Base-by-base conservation (phyloP, 305 asterid genomes). In the Ilex paraguariensis region DNA sequence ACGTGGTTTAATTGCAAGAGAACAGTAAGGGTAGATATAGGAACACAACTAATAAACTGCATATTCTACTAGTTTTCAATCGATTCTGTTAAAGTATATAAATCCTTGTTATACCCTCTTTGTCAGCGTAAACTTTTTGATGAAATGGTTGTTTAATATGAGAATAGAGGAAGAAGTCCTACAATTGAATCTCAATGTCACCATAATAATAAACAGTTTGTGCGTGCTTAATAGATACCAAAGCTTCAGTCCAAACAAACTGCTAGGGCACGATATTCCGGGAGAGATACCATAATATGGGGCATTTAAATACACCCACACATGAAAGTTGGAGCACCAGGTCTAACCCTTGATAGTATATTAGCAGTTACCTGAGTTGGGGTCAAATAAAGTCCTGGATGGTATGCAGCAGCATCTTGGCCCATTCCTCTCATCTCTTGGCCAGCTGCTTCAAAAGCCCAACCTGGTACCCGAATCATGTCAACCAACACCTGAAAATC, bases 371-470 rank as follows among this genome's bases (percentile, higher is more conserved):
- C 98, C 98, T 92, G 97, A 32, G 96, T 95, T 14, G 88, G 72
- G 56, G 96, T 92, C 77, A 92, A 76, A 82, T 87, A 92, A 60
- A 87, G 81, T 44, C 98, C 98, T 0, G 98, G 98, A 60, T 84
- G 93, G 71, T 81, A 92, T 11, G 85, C 75, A 71, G 94, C 85
- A 54, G 96, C 84, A 75, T 87, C 97, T 74, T 81, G 96, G 54
- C 87, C 97, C 87, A 92, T 87, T 32, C 84, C 96, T 76, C 97
- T 84, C 96, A 87, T 75, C 81, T 92, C 97, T 69, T 84, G 97
- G 31, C 96, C 97, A 62, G 96, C 92, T 60, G 97, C 98, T 82
- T 90, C 97, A 60, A 85, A 78, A 56, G 98, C 93, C 97, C 96
- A 92, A 73, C 82, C 95, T 32, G 98, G 98, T 62, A 90, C 98